Base-by-base conservation (phyloP, 306 rosid genomes). In the Cucurbita pepo region DNA sequence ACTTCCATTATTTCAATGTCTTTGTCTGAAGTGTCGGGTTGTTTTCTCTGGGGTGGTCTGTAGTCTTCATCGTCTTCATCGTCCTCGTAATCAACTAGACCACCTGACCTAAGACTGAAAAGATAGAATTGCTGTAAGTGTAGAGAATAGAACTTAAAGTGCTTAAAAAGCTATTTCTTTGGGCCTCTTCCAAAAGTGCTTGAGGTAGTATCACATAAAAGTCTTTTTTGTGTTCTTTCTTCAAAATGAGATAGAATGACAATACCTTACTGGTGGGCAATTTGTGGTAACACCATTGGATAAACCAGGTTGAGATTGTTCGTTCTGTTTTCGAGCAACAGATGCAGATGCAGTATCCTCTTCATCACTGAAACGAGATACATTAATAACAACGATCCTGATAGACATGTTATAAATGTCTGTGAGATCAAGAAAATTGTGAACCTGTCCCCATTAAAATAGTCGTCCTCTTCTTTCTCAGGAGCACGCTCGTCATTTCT, bases 51-150 rank as follows among this genome's bases (percentile, higher is more conserved):
- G 0, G 96, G 98, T 75, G 98, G 98, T 56, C 77, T 87, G 81
- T 87, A 90, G 83, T 93, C 97, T 79, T 90, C 93, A 71, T 93
- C 97, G 13, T 92, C 96, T 82, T 92, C 98, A 34, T 93, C 98
- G 65, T 93, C 98, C 18, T 87, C 98, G 69, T 93, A 93, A 61
- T 93, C 98, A 65, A 93, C 98, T 80, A 93, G 82, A 73, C 92
- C 94, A 71, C 85, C 87, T 75, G 96, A 78, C 71, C 87, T 88
- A 40, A 83, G 82, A 82, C 89, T 85, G 66, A 71, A 84, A 79
- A 69, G 73, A 13, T 30, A 50, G 52, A 78, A 72, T n/a, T 79
- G 37, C 73, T 44, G 54, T 25, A 21, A 43, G 22, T 37, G 69
- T 19, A 15, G 14, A 50, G 48, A 48, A 30, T 30, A 30, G 34